Evolutionary conservation across 2,329 filamentous ascomycete genomes (phyloP).

Genomic region (Coniella lustricola): DNA sequence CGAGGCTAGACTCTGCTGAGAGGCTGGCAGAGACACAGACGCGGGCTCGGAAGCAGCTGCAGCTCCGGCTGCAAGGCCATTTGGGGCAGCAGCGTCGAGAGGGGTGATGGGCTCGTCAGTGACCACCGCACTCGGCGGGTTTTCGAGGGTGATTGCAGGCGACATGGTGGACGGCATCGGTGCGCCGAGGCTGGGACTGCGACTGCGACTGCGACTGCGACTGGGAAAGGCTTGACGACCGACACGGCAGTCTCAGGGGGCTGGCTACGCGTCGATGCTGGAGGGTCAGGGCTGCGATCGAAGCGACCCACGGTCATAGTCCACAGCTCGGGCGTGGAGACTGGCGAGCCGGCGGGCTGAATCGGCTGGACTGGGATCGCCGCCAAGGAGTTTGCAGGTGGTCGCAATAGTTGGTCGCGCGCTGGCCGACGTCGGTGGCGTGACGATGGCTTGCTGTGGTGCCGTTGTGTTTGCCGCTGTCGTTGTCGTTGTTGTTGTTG

Average conservation of each 20-base stretch:
- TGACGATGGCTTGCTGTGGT: no score
- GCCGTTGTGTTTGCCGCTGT: no score
- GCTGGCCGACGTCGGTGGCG: no score
- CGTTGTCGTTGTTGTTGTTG: no score
- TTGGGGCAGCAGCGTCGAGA: constrained; percentile 1
- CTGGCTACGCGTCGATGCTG: neutral
- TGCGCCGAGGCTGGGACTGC: neutral
- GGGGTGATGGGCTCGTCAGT: constrained; percentile 10
- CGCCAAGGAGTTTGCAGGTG: no score
- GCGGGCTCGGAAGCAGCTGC: no score
- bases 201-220: neutral
- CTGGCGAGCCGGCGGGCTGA: no score
- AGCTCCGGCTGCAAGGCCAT: neutral
- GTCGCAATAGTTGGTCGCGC: no score
- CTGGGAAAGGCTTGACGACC: neutral
- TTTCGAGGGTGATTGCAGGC: constrained; percentile 6
- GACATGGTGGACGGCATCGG: constrained; percentile 1
- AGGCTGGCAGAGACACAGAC: constrained; percentile 22
- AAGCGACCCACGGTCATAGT: constrained; percentile 6
- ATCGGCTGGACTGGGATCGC: no score
- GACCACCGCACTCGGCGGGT: constrained; percentile 1
- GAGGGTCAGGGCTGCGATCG: neutral
- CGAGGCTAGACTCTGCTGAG: constrained; percentile 49
- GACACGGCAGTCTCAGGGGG: no score
- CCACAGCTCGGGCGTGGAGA: constrained; percentile 2